These are phyloP conservation scores for Phytophthora quininea DNA, from an alignment of 352 stramenopile species.

Conservation along the genomic window DNA sequence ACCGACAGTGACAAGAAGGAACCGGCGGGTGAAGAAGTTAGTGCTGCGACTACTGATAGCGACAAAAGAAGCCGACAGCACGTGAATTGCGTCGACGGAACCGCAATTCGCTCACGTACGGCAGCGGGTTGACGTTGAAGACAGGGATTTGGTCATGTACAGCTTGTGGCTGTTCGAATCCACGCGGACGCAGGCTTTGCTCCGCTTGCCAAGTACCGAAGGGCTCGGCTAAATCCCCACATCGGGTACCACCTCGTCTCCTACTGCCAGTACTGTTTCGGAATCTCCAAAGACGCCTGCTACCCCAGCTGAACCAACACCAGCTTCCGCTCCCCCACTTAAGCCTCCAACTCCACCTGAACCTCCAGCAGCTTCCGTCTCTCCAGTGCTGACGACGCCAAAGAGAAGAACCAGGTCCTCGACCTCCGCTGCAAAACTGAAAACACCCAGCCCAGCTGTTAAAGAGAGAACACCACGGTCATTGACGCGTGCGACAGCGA, in stretches of 20 bases:
- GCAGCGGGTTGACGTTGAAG: conserved; percentile 38
- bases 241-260: conserved; percentile 10
- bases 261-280: conserved; percentile 15
- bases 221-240: conserved; percentile 24
- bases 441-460: conserved; percentile 22
- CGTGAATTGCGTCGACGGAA: conserved; percentile 38
- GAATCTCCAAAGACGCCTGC: conserved; percentile 19
- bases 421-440: conserved; percentile 17
- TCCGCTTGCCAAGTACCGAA: conserved; percentile 47
- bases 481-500: conserved; percentile 32
- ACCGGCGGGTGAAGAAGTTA: conserved; percentile 23
- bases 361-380: background rate
- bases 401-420: conserved; percentile 8
- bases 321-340: background rate
- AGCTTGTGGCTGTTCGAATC: conserved; percentile 60
- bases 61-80: conserved; percentile 25
- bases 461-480: conserved; percentile 19
- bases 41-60: conserved; percentile 16
- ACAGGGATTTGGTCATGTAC: conserved; percentile 59
- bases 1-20: conserved; percentile 16
- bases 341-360: background rate
- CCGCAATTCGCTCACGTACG: conserved; percentile 24
- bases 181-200: conserved; percentile 49
- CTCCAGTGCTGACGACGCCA: conserved; percentile 8
- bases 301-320: conserved; percentile 3